Evolutionary conservation across 2,329 filamentous ascomycete genomes (phyloP).

Genomic region (Gliomastix tumulicola): DNA sequence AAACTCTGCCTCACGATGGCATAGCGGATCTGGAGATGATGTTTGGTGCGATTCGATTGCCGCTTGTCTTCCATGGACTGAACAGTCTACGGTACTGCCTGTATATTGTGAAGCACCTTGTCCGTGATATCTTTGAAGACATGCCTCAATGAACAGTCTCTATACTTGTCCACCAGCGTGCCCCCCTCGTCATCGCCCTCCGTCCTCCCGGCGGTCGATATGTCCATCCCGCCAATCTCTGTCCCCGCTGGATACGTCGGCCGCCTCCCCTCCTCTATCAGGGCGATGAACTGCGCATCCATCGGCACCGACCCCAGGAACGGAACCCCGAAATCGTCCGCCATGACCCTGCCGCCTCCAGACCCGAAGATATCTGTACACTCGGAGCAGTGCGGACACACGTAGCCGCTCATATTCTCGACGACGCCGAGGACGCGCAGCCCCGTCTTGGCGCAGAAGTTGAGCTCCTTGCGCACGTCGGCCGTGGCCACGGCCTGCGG

Average conservation of each 20-base stretch:
- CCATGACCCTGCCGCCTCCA: constrained; percentile 86
- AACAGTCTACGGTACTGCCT: too few relatives aligned
- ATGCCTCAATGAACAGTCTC: constrained; percentile 60
- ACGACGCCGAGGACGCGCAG: constrained; percentile 80
- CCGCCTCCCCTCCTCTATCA: constrained; percentile 67
- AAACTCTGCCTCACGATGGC: too few relatives aligned
- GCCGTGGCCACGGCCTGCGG: constrained; percentile 90
- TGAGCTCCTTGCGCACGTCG: constrained; percentile 90
- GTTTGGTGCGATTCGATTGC: too few relatives aligned
- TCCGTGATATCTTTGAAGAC: constrained; percentile 61
- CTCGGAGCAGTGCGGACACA: constrained; percentile 74
- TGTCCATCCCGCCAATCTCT: constrained; percentile 47
- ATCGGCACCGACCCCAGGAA: constrained; percentile 87
- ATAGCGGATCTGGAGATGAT: too few relatives aligned
- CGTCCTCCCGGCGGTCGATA: constrained; percentile 25
- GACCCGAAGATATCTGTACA: constrained; percentile 92
- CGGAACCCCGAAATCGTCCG: constrained; percentile 71
- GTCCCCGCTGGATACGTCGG: constrained; percentile 68
- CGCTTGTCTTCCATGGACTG: too few relatives aligned
- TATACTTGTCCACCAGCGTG: constrained; percentile 64
- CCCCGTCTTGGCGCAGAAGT: constrained; percentile 82
- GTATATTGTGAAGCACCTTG: constrained; percentile 21
- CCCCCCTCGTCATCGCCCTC: constrained; percentile 13
- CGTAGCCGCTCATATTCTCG: constrained; percentile 93
- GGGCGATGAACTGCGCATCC: constrained; percentile 81